These are phyloP conservation scores for Jackrogersella multiformis DNA, from an alignment of 495 filamentous ascomycete species.

Conservation along the genomic window DNA sequence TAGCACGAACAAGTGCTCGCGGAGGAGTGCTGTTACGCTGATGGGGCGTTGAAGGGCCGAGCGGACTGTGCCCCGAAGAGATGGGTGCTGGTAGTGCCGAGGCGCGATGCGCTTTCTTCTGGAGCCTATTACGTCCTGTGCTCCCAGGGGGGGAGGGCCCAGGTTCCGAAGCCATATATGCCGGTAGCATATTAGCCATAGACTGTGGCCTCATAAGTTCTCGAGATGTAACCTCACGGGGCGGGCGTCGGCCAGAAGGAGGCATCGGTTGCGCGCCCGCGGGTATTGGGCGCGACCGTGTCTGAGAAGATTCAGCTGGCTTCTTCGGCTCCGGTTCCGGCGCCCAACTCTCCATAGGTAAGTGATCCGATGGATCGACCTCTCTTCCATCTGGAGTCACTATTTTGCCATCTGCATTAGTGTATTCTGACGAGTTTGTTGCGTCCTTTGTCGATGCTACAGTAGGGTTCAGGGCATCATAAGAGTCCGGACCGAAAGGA, in stretches of 20 bases:
- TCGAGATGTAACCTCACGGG: constrained; percentile 5
- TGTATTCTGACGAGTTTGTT: constrained; percentile 45
- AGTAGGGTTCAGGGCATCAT: constrained; percentile 75
- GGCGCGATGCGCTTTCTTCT: constrained; percentile 65
- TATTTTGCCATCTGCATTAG: constrained; percentile 67
- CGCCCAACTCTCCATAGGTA: constrained; percentile 90
- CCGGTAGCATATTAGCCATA: constrained; percentile 20
- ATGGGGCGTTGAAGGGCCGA: constrained; percentile 56
- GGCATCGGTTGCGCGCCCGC: constrained; percentile 59
- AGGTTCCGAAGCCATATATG: constrained; percentile 45
- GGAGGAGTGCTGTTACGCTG: constrained; percentile 53
- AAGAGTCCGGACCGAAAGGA: constrained; percentile 92
- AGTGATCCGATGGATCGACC: constrained; percentile 91
- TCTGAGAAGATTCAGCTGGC: constrained; percentile 54
- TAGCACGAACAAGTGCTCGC: constrained; percentile 51
- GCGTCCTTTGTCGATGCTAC: constrained; percentile 48
- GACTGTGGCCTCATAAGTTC: constrained; percentile 37
- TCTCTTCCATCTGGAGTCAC: constrained; percentile 85
- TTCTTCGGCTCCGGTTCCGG: constrained; percentile 88
- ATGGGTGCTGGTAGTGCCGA: constrained; percentile 52
- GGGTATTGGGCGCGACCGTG: constrained; percentile 55
- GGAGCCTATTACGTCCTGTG: constrained; percentile 64
- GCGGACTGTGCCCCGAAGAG: constrained; percentile 52
- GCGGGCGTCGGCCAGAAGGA: constrained; percentile 41
- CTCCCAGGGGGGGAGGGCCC: constrained; percentile 38